A percentile compares a stretch with the other conserved stretches of the same genome.
These are phyloP conservation scores for Dendrobium nobile DNA, from an alignment of 106 monocot species.

Conservation along the genomic window DNA sequence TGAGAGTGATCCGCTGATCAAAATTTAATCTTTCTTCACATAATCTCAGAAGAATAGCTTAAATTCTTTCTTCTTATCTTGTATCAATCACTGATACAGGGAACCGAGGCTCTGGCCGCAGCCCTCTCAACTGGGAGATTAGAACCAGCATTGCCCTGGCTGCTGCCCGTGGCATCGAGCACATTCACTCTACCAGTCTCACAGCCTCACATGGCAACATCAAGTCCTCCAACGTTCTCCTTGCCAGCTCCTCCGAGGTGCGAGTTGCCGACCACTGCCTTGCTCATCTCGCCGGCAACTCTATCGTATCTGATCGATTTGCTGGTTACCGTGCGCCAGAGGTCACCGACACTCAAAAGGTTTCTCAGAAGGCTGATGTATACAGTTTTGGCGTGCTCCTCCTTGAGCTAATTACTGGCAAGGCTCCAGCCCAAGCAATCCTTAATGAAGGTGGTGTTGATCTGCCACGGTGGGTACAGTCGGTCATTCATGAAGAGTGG, in stretches of 20 bases:
- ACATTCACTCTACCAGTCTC: constrained; percentile 50
- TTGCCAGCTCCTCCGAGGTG: constrained; percentile 20
- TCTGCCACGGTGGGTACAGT: constrained; percentile 55
- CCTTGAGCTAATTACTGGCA: constrained; percentile 57
- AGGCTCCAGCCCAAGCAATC: constrained; percentile 30
- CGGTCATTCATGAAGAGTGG: constrained; percentile 51
- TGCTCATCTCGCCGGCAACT: constrained; percentile 19
- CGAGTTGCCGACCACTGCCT: constrained; percentile 55
- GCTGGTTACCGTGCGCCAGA: constrained; percentile 56
- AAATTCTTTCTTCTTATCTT: background rate
- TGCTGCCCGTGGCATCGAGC: constrained; percentile 45
- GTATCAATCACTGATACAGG: constrained; percentile 22
- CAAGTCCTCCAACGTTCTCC: constrained; percentile 75
- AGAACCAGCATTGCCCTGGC: constrained; percentile 37
- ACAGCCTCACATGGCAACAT: constrained; percentile 57
- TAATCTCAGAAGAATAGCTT: background rate
- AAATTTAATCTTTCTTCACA: background rate
- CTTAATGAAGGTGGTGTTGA: constrained; percentile 42
- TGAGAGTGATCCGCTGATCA: background rate
- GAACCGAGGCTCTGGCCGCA: constrained; percentile 28
- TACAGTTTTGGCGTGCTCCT: constrained; percentile 68
- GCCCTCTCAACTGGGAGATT: constrained; percentile 50
- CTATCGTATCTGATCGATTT: constrained; percentile 10
- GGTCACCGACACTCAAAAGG: constrained; percentile 30
- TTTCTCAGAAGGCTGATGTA: constrained; percentile 62